Base-by-base conservation (phyloP, 768 basidiomycete species). In the Kwoniella heveanensis region DNA sequence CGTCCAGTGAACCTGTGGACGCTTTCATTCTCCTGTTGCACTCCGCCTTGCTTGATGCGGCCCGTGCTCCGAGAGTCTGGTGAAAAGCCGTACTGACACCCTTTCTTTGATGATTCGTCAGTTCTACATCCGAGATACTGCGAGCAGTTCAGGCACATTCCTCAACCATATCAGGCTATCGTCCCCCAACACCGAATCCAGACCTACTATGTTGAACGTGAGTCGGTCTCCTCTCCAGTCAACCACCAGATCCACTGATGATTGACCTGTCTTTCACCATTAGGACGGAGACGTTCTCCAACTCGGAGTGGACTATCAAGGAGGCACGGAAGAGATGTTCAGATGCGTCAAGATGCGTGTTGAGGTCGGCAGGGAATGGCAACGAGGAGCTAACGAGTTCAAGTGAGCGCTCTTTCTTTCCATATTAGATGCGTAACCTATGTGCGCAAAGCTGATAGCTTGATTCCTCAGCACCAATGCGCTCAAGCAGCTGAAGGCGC, bases 241-340 rank as follows among this genome's bases (percentile, higher is more conserved):
- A n/a, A n/a, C n/a, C n/a, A n/a, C n/a, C n/a, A n/a, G n/a, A n/a
- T n/a, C n/a, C n/a, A 1, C 21, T 30, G 21, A 48, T 15, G 13
- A 27, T 48, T 52, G 48, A 6, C 10, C 15, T 24, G 22, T 22
- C 48, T 19, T 5, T 19, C 4, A 19, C 7, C 46, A 22, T 47
- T 48, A 77, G 81, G 94, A 97, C 65, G 95, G 95, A 0, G 94
- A 97, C 81, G 85, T 97, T 27, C 81, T 98, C 21, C 95, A 97
- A 81, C 86, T 97, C 0, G 94, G 95, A 1, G 92, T 98, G 26
- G 94, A 98, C 78, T 99, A 96, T 81, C 94, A 97, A 79, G 95
- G 95, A 6, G 95, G 95, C 0, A 87, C 90, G 7, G 93, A 97
- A 82, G 94, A 97, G 80, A 92, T 95, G 56, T 97, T 95, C 80